Percentiles rank a stretch among this genome's conserved stretches.
Evolutionary conservation across 257 asterid species (phyloP).

Genomic region (Ehretia macrophylla): DNA sequence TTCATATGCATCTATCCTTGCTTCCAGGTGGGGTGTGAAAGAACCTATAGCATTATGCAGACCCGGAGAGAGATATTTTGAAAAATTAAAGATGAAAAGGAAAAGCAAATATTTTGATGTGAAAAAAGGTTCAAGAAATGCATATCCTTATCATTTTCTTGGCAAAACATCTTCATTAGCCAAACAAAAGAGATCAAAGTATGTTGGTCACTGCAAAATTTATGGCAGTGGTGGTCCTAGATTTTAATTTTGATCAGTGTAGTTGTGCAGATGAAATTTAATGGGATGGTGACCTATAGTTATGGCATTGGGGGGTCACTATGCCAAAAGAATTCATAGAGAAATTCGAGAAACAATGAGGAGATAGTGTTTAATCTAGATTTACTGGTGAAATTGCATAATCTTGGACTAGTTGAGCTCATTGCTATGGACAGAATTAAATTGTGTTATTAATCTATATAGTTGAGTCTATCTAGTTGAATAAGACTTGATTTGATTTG

Average conservation of each 20-base stretch:
- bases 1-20: too few relatives aligned
- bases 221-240: constrained; percentile 18
- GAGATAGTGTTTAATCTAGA: too few relatives aligned
- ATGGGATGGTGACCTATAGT: not conserved
- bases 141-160: constrained; percentile 21
- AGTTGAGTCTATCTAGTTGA: too few relatives aligned
- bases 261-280: not conserved
- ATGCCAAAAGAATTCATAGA: too few relatives aligned
- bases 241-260: not conserved
- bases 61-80: not conserved
- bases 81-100: not conserved
- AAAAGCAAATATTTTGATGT: not conserved
- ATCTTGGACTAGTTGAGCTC: too few relatives aligned
- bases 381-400: too few relatives aligned
- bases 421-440: too few relatives aligned
- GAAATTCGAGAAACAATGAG: too few relatives aligned
- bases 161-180: constrained; percentile 19
- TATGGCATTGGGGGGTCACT: too few relatives aligned
- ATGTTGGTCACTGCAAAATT: constrained; percentile 5
- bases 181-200: constrained; percentile 11
- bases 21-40: not conserved
- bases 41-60: not conserved
- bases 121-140: constrained; percentile 16
- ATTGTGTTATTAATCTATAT: too few relatives aligned
- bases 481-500: too few relatives aligned